Evolutionary conservation across 768 basidiomycete genomes (phyloP).

Genomic region (Podaxis carcinomalis): DNA sequence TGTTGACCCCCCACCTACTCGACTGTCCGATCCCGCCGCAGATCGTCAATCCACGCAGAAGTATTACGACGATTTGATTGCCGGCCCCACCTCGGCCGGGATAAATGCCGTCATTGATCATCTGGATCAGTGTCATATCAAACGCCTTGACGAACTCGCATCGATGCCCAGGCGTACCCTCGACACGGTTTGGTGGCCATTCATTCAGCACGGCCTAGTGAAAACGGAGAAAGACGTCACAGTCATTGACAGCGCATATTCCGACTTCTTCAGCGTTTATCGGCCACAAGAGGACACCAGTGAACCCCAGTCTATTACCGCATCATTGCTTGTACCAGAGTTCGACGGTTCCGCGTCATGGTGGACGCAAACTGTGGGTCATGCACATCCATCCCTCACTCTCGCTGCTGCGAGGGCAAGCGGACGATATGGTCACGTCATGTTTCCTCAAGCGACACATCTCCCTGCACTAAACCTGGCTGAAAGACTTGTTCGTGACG

Average conservation of each 20-base stretch:
- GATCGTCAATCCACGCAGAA: slow-evolving; percentile 52
- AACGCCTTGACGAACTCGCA: slow-evolving; percentile 68
- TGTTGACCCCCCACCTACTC: slow-evolving; percentile 55
- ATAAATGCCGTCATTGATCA: slow-evolving; percentile 47
- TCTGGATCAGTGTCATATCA: slow-evolving; percentile 58
- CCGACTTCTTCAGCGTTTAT: slow-evolving; percentile 76
- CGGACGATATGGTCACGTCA: slow-evolving; percentile 95
- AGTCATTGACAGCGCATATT: slow-evolving; percentile 86
- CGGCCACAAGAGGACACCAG: slow-evolving; percentile 34
- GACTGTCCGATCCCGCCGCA: slow-evolving; percentile 33
- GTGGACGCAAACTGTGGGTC: slow-evolving; percentile 96
- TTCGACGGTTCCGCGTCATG: slow-evolving; percentile 94
- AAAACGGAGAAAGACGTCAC: slow-evolving; percentile 70
- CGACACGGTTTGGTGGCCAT: slow-evolving; percentile 93
- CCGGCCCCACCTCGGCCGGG: slow-evolving; percentile 27
- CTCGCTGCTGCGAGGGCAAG: slow-evolving; percentile 87
- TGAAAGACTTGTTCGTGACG: slow-evolving; percentile 67
- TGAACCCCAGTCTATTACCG: neutral
- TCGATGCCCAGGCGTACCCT: slow-evolving; percentile 77
- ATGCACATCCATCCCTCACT: slow-evolving; percentile 69
- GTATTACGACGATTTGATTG: slow-evolving; percentile 64
- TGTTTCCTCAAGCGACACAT: slow-evolving; percentile 89
- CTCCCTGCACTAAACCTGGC: slow-evolving; percentile 81
- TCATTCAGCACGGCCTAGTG: slow-evolving; percentile 84
- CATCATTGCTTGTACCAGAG: slow-evolving; percentile 43